Evolutionary conservation across 179 eudicot species (phyloP), one percentile per base, ranked within the genome.

Genomic region (Beta macrorhiza): DNA sequence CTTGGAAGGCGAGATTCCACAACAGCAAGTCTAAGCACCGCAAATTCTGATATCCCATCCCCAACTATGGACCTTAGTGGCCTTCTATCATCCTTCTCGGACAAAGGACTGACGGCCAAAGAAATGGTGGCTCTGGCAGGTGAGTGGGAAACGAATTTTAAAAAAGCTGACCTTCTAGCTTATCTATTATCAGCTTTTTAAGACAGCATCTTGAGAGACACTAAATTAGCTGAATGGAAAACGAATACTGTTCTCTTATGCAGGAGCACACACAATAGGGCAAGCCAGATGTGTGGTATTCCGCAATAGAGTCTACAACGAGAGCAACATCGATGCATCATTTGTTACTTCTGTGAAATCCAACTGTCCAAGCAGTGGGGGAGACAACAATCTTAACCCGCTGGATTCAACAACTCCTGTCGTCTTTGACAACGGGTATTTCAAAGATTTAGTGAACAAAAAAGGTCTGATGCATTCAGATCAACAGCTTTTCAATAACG

Each of bases 1-100:
- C 89, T 89, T 15, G 90, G 93, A 10, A 83, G 93, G 62, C 80
- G 90, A 67, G 93, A 91, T 82, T 86, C 90, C 53, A 87, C 86
- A 44, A 84, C 83, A 4, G 93, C 89, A 2, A 85, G 84, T 80
- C 59, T 72, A 73, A 80, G 79, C 49, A 19, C 65, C 0, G 91
- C 92, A 22, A 82, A 86, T 85, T 37, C 47, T 20, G 82, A 89
- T 85, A 74, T 91, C 61, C 93, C 92, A 10, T 76, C 88, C 12
- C 92, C 92, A 37, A 74, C 76, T 67, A 16, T 83, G 80, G 83
- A 86, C 86, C 86, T 91, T n/a, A 62, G 81, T 14, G 82, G 70
- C 11, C 90, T 87, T 58, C 55, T 91, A 3, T 22, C 61, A 75
- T 75, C 63, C 67, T 91, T 88, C 85, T 12, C 72, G 10, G 80